These are phyloP conservation scores for Cyclotella choctawhatcheeana DNA, from an alignment of 108 stramenopile genomes.

Conservation along the genomic window DNA sequence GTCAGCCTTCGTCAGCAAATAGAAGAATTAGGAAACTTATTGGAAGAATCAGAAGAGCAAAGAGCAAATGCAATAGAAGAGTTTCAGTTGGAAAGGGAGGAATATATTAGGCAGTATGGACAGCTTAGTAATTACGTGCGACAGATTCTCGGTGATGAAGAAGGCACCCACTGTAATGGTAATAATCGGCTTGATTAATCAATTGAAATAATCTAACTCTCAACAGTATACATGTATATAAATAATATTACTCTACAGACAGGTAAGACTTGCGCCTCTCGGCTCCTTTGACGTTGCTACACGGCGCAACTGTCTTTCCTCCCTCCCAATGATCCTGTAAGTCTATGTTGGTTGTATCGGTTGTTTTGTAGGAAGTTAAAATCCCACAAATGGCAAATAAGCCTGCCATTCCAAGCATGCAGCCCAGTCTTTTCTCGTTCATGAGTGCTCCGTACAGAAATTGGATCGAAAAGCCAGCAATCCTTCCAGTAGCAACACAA, in stretches of 20 bases:
- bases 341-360: slow-evolving; percentile 44
- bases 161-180: not conserved
- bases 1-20: slow-evolving; percentile 17
- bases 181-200: not conserved
- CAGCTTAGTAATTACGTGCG: slow-evolving; percentile 31
- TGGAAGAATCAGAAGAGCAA: slow-evolving; percentile 35
- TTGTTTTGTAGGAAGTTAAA: slow-evolving; percentile 16
- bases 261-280: slow-evolving; percentile 12
- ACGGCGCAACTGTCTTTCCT: not conserved
- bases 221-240: not conserved
- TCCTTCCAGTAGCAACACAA: slow-evolving; percentile 46
- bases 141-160: slow-evolving; percentile 8
- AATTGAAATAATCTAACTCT: not conserved
- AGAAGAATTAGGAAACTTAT: slow-evolving; percentile 24
- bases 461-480: slow-evolving; percentile 36
- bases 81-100: slow-evolving; percentile 33
- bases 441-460: slow-evolving; percentile 41
- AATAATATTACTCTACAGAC: slow-evolving; percentile 1
- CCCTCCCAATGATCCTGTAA: slow-evolving; percentile 44
- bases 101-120: slow-evolving; percentile 33
- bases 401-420: slow-evolving; percentile 30
- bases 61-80: slow-evolving; percentile 35
- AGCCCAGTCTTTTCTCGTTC: slow-evolving; percentile 15
- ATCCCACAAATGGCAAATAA: slow-evolving; percentile 27
- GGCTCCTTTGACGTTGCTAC: not conserved